Evolutionary conservation across 805 yeast species (phyloP).

Genomic region (Yamadazyma insecticola): DNA sequence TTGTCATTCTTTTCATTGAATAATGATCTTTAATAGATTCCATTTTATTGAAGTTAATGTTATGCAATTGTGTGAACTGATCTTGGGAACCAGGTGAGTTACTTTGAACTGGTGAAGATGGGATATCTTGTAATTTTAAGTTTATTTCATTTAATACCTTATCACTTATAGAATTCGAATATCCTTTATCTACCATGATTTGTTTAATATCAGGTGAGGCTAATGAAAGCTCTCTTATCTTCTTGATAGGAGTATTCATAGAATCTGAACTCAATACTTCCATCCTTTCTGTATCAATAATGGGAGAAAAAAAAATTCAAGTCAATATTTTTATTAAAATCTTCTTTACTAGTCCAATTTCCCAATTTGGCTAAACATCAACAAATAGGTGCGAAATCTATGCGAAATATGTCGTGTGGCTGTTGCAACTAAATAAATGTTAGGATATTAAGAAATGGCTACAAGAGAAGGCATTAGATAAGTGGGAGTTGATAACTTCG

Average conservation of each 20-base stretch:
- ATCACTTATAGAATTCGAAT: slow-evolving; percentile 42
- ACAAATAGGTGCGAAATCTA: too few species aligned
- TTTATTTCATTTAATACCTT: slow-evolving; percentile 44
- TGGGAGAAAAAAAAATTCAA: too few species aligned
- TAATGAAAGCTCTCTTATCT: slow-evolving; percentile 27
- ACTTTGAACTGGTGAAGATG: not conserved
- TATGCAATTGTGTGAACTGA: slow-evolving; percentile 16
- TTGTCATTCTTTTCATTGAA: slow-evolving; percentile 27
- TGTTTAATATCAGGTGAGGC: slow-evolving; percentile 24
- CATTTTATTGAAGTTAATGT: slow-evolving; percentile 37
- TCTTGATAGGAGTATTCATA: slow-evolving; percentile 38
- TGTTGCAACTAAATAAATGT: too few species aligned
- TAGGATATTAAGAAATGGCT: too few species aligned
- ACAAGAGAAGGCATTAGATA: too few species aligned
- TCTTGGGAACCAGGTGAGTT: slow-evolving; percentile 1
- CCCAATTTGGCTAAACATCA: too few species aligned
- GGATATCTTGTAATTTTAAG: slow-evolving; percentile 18
- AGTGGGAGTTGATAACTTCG: too few species aligned
- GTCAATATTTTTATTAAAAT: too few species aligned
- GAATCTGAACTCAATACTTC: slow-evolving; percentile 10
- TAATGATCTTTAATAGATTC: slow-evolving; percentile 47
- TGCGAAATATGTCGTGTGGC: too few species aligned
- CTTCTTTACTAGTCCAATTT: too few species aligned
- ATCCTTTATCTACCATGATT: slow-evolving; percentile 40
- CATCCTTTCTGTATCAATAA: too few species aligned